Conservation (phyloP, 805 yeast species). For the Candida hungchunana region DNA sequence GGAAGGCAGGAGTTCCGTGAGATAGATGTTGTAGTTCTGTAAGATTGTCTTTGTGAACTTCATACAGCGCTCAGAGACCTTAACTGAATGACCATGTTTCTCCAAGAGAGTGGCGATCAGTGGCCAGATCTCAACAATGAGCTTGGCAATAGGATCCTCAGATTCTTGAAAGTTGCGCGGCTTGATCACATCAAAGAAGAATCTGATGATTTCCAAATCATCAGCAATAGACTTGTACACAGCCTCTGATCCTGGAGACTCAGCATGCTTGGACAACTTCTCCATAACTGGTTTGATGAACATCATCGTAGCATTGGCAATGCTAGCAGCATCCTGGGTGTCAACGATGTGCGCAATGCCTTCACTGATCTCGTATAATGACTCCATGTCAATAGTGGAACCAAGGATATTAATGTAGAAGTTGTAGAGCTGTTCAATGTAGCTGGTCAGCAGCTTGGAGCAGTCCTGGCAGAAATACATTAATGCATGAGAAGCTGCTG, state of each 20-base stretch:
- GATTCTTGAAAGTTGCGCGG: conserved; percentile 31
- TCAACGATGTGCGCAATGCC: conserved; percentile 83
- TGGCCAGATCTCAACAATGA: conserved; percentile 61
- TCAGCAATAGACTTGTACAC: conserved; percentile 55
- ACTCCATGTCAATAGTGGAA: conserved; percentile 55
- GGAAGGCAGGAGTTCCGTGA: conserved; percentile 55
- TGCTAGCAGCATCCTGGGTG: conserved; percentile 49
- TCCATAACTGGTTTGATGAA: conserved; percentile 66
- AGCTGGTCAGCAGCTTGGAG: conserved; percentile 55
- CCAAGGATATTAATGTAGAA: conserved; percentile 56
- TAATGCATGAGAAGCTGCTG: conserved; percentile 90
- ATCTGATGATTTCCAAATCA: conserved; percentile 63
- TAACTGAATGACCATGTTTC: conserved; percentile 53
- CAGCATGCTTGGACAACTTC: conserved; percentile 32
- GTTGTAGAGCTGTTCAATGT: conserved; percentile 68
- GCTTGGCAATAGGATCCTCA: conserved; percentile 47
- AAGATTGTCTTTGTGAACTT: conserved; percentile 65
- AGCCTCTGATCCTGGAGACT: conserved; percentile 29
- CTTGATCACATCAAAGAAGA: conserved; percentile 53
- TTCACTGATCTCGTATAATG: conserved; percentile 77
- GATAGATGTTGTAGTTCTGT: conserved; percentile 53
- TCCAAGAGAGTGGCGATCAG: conserved; percentile 42
- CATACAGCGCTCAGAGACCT: conserved; percentile 69
- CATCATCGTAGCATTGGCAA: conserved; percentile 51
- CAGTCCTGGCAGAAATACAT: conserved; percentile 96